phyloP scores from a whole-genome alignment of 441 rosid species.

The Dalechampia spathulata region DNA sequence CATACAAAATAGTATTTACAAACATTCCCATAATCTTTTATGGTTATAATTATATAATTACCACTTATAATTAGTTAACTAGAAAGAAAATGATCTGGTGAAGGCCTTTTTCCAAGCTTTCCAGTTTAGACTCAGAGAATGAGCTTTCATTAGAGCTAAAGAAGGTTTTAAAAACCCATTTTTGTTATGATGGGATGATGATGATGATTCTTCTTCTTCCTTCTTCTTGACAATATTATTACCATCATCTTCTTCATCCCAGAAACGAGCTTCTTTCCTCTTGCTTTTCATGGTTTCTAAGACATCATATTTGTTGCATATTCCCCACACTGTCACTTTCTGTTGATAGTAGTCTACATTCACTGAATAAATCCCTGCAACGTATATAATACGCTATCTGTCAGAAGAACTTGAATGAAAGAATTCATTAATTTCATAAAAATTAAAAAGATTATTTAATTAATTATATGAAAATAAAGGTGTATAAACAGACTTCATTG shows the following conservation, averaged over 20 bases:
- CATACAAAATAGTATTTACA: too few relatives aligned
- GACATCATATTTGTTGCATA: conserved; percentile 71
- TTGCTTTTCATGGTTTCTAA: conserved; percentile 47
- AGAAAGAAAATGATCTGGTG: conserved; percentile 53
- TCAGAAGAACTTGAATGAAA: too few relatives aligned
- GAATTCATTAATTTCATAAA: too few relatives aligned
- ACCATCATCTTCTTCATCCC: conserved; percentile 56
- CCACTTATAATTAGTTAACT: conserved; percentile 5
- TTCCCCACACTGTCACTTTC: conserved; percentile 85
- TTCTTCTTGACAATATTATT: not conserved
- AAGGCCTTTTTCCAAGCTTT: conserved; percentile 57
- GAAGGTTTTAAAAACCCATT: conserved; percentile 27
- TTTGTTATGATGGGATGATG: not conserved
- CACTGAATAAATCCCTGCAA: conserved; percentile 71
- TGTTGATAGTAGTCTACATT: conserved; percentile 57
- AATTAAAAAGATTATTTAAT: too few relatives aligned
- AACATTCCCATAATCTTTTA: too few relatives aligned
- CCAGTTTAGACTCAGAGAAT: conserved; percentile 50
- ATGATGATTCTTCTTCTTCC: conserved; percentile 16
- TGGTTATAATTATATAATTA: too few relatives aligned
- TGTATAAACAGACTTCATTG: too few relatives aligned
- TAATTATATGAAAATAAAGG: too few relatives aligned
- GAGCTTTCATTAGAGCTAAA: conserved; percentile 33
- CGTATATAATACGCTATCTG: not conserved
- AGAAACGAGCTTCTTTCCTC: conserved; percentile 70